Evolutionary conservation across 2,329 filamentous ascomycete species (phyloP).

Genomic region (Botrytis squamosa): DNA sequence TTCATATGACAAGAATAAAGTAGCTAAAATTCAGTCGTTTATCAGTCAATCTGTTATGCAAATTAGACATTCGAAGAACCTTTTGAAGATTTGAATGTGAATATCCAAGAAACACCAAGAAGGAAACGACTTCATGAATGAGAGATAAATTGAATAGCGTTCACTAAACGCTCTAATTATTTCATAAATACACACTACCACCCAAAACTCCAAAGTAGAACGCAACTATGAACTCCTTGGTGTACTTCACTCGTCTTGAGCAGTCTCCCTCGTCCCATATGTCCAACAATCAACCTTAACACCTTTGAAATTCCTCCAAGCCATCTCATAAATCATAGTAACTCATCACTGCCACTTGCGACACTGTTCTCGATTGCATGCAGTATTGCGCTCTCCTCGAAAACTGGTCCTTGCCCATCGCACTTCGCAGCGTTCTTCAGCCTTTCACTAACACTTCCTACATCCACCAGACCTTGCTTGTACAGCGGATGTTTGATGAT

Average conservation of each 20-base stretch:
- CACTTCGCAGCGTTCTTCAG: constrained; percentile 75
- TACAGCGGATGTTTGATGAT: constrained; percentile 80
- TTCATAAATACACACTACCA: background rate
- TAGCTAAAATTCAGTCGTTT: background rate
- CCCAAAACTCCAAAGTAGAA: background rate
- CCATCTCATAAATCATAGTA: constrained; percentile 51
- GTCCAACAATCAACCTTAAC: constrained; percentile 1
- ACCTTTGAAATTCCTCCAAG: constrained; percentile 19
- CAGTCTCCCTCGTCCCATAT: background rate
- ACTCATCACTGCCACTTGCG: constrained; percentile 73
- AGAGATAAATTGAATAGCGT: background rate
- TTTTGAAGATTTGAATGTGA: background rate
- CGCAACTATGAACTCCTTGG: constrained; percentile 13
- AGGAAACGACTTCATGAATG: background rate
- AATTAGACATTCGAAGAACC: background rate
- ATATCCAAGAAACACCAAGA: background rate
- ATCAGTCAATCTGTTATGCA: background rate
- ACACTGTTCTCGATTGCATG: constrained; percentile 77
- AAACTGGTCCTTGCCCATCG: constrained; percentile 85
- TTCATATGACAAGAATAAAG: background rate
- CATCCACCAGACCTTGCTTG: constrained; percentile 74
- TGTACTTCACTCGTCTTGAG: background rate
- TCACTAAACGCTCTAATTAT: background rate
- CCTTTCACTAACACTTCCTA: constrained; percentile 75
- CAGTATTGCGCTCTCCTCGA: constrained; percentile 72